Conservation (phyloP, 2,329 filamentous ascomycete species). For the Aspergillus costaricaensis region DNA sequence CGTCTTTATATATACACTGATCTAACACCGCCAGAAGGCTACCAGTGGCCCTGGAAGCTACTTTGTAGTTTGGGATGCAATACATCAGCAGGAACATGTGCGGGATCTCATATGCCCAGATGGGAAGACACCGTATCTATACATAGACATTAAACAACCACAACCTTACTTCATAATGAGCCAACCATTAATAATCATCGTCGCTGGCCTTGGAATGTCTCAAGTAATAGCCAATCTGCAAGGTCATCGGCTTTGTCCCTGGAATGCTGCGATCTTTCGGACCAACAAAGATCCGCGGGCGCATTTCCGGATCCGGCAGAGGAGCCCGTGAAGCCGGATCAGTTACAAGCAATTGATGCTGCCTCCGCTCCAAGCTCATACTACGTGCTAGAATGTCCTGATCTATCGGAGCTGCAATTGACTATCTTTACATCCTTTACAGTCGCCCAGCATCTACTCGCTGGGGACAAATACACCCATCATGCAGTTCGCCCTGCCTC, state of each 20-base stretch:
- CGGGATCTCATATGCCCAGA: neutral
- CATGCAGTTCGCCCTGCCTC: constrained; percentile 90
- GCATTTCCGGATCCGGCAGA: constrained; percentile 3
- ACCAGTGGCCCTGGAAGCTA: neutral
- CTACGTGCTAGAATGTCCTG: constrained; percentile 11
- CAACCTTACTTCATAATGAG: neutral
- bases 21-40: neutral
- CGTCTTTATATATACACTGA: neutral
- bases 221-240: neutral
- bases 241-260: neutral
- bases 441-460: constrained; percentile 20
- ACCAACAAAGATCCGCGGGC: constrained; percentile 5
- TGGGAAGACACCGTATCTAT: neutral
- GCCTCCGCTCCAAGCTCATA: neutral
- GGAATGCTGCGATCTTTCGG: constrained; percentile 8
- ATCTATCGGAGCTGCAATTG: neutral
- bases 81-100: neutral
- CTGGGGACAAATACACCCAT: constrained; percentile 22
- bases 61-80: neutral
- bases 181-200: too few species aligned
- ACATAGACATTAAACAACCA: neutral
- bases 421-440: constrained; percentile 6
- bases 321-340: neutral
- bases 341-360: constrained; percentile 6
- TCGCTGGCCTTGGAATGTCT: neutral